Conservation (phyloP, 2,329 filamentous ascomycete genomes). For the Fusarium tjaetaba region DNA sequence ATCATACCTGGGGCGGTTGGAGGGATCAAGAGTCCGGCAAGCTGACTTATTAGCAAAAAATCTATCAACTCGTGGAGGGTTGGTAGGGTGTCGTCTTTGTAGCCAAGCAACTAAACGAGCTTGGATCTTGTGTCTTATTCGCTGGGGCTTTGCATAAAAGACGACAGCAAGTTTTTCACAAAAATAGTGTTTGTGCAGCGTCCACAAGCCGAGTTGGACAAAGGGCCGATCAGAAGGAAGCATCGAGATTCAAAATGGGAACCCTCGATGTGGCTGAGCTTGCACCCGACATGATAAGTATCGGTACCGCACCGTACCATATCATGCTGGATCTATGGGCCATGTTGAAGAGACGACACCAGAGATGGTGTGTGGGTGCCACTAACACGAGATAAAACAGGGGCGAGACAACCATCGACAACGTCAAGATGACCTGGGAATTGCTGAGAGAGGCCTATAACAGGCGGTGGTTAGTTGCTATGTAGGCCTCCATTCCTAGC, state of each 20-base stretch:
- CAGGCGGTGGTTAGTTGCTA: conserved; percentile 4
- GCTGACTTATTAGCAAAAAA: conserved; percentile 1
- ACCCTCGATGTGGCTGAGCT: conserved; percentile 33
- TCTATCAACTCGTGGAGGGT: not conserved
- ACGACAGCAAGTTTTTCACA: conserved; percentile 13
- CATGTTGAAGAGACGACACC: not conserved
- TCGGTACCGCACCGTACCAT: not conserved
- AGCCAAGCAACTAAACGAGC: conserved; percentile 23
- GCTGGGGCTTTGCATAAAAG: conserved; percentile 1
- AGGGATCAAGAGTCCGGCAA: not conserved
- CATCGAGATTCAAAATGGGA: conserved; percentile 31
- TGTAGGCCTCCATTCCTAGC: not conserved
- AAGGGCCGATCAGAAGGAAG: conserved; percentile 27
- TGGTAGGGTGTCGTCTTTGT: not conserved
- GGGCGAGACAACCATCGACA: conserved; percentile 13
- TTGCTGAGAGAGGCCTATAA: conserved; percentile 1
- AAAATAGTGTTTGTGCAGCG: conserved; percentile 18
- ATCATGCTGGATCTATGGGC: not conserved
- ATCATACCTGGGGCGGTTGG: not conserved
- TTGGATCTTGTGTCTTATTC: conserved; percentile 3
- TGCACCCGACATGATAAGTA: not conserved
- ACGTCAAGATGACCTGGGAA: conserved; percentile 34
- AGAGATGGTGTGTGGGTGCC: conserved; percentile 46
- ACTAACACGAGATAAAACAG: conserved; percentile 47
- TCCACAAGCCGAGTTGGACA: conserved; percentile 2